Base-by-base conservation (phyloP, 352 stramenopile species). In the Globisporangium paroecandrum region DNA sequence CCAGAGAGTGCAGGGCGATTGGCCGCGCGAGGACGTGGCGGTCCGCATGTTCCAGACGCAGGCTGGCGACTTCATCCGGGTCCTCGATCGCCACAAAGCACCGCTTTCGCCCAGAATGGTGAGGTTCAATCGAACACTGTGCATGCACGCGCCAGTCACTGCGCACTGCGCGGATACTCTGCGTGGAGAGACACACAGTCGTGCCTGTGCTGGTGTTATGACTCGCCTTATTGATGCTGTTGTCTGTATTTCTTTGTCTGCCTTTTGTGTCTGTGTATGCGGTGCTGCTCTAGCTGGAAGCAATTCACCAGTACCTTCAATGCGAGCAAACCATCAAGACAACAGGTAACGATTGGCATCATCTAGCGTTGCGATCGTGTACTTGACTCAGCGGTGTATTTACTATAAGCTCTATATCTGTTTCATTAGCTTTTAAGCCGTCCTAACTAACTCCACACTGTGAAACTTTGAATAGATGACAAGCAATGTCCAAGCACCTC, bases 81-180 rank as follows among this genome's bases (percentile, higher is more conserved):
- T 92, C 15, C 64, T 92, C 62, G 84, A 92, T 63, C 58, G 64
- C 32, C 72, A 85, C 64, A 74, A 79, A 54, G 77, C 83, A 62
- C 80, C 82, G 20, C 72, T 92, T 6, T 88, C 84, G 29, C 75
- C 75, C 5, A 54, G 58, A 59, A 86, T 82, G 79, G 83, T 89
- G 74, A 8, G 74, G 2, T n/a, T 60, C 15, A 43, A 41, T 41
- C 0, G 27, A 22, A 27, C 12, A 32, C 29, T 29, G 47, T 46
- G 56, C 22, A 51, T 55, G 38, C 38, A 64, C 5, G 20, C 24
- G 51, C 15, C 4, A 53, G n/a, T 10, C 10, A 13, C 7, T n/a
- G 55, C 10, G 10, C 15, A 41, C 18, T 34, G 41, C n/a, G 29
- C 9, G 12, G 7, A 27, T 18, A 43, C 36, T 18, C 36, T 43